phyloP scores from a whole-genome alignment of 2,329 filamentous ascomycete genomes.

The Ophiocordyceps sinensis region DNA sequence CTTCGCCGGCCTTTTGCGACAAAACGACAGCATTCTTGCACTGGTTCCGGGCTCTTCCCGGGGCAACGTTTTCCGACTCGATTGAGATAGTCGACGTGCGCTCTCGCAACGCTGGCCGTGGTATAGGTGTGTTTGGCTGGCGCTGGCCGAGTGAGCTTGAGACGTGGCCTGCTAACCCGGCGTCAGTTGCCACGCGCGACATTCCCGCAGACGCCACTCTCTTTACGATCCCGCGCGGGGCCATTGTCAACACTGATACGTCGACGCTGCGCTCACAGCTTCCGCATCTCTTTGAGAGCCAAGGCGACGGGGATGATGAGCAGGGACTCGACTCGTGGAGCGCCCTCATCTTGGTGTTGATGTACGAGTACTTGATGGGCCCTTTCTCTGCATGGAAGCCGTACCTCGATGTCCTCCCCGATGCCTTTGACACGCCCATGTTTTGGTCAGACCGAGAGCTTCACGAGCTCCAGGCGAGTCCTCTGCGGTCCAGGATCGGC shows the following conservation, averaged over 20 bases:
- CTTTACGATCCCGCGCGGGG: conserved; percentile 61
- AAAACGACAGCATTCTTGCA: conserved; percentile 30
- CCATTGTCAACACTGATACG: conserved; percentile 59
- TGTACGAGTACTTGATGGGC: conserved; percentile 55
- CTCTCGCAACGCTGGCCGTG: conserved; percentile 34
- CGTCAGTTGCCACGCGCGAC: conserved; percentile 51
- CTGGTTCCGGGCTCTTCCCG: conserved; percentile 39
- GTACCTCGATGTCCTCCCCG: conserved; percentile 64
- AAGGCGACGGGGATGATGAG: conserved; percentile 18
- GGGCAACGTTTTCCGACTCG: conserved; percentile 36
- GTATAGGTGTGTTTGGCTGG: conserved; percentile 30
- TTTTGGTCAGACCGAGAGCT: conserved; percentile 69
- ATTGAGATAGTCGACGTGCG: conserved; percentile 39
- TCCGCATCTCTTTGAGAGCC: conserved; percentile 34
- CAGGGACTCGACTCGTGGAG: conserved; percentile 37
- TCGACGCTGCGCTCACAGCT: conserved; percentile 49
- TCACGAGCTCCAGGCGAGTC: conserved; percentile 58
- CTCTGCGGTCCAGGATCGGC: conserved; percentile 64
- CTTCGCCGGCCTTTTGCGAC: conserved; percentile 21
- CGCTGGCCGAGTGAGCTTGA: background rate
- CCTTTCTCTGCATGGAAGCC: conserved; percentile 54
- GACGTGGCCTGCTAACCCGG: background rate
- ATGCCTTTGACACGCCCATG: conserved; percentile 70
- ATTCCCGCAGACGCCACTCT: conserved; percentile 63
- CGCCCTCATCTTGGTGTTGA: conserved; percentile 58